Evolutionary conservation across 768 basidiomycete genomes (phyloP).

Genomic region (Suillus ampliporus): DNA sequence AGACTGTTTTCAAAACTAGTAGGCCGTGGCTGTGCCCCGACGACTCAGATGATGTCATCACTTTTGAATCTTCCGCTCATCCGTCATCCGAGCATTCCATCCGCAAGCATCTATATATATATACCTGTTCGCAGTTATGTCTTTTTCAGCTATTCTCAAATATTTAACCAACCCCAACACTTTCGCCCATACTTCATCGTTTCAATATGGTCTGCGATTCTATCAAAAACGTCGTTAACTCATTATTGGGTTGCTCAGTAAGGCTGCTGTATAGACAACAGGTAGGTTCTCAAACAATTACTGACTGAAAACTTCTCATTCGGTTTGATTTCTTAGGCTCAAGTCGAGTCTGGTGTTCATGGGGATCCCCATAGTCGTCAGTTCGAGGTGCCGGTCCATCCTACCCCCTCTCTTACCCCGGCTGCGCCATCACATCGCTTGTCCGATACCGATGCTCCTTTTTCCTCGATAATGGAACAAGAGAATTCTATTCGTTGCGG

Average conservation of each 20-base stretch:
- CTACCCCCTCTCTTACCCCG: not conserved
- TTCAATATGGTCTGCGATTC: not conserved
- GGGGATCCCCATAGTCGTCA: not conserved
- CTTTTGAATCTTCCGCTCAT: no score
- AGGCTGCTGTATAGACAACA: not conserved
- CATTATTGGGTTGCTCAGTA: not conserved
- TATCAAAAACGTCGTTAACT: not conserved
- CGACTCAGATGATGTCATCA: no score
- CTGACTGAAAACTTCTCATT: not conserved
- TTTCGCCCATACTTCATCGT: not conserved
- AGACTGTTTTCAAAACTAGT: no score
- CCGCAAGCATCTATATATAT: no score
- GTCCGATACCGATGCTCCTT: not conserved
- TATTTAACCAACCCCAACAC: no score
- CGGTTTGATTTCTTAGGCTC: not conserved
- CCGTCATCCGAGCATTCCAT: no score
- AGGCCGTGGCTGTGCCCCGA: no score
- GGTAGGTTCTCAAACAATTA: not conserved
- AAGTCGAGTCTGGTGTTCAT: not conserved
- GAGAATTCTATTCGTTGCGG: not conserved
- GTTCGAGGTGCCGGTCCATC: no score
- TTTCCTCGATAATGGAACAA: not conserved
- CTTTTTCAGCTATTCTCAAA: no score
- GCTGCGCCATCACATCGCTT: not conserved
- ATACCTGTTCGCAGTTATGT: no score